A percentile compares a stretch with the other conserved stretches of the same genome.
These are phyloP conservation scores for Ogataea degrootiae DNA, from an alignment of 805 yeast species.

Conservation along the genomic window DNA sequence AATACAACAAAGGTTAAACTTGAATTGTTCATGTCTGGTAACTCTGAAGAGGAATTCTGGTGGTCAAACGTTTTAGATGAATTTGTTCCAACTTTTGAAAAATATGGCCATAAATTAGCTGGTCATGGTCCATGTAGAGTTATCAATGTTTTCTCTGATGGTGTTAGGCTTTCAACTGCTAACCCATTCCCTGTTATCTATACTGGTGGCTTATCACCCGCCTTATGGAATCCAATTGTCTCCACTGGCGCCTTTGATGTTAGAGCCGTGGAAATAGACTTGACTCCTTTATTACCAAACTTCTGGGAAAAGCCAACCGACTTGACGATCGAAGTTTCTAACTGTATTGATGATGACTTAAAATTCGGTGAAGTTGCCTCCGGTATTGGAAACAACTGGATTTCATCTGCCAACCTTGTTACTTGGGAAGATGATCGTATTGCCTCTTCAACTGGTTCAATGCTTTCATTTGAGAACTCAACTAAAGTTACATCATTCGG, in stretches of 20 bases:
- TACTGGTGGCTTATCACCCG: slow-evolving; percentile 80
- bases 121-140: slow-evolving; percentile 74
- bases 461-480: slow-evolving; percentile 26
- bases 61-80: slow-evolving; percentile 55
- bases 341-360: slow-evolving; percentile 41
- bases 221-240: slow-evolving; percentile 78
- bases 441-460: slow-evolving; percentile 34
- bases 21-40: slow-evolving; percentile 65
- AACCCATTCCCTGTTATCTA: slow-evolving; percentile 71
- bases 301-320: slow-evolving; percentile 46
- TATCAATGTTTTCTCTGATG: slow-evolving; percentile 58
- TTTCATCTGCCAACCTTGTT: slow-evolving; percentile 50
- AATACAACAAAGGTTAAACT: slow-evolving; percentile 59
- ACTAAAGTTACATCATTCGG: slow-evolving; percentile 30
- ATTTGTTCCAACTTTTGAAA: slow-evolving; percentile 35
- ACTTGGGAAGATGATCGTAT: slow-evolving; percentile 48
- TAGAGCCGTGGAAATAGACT: slow-evolving; percentile 62
- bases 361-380: slow-evolving; percentile 22
- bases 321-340: slow-evolving; percentile 47
- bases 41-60: slow-evolving; percentile 83
- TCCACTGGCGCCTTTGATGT: slow-evolving; percentile 71
- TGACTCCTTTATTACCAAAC: slow-evolving; percentile 65
- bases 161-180: slow-evolving; percentile 51
- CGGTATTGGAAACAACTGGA: slow-evolving; percentile 53
- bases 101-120: slow-evolving; percentile 35